These are phyloP conservation scores for Solanum pinnatisectum DNA, from an alignment of 257 asterid genomes.

Conservation along the genomic window DNA sequence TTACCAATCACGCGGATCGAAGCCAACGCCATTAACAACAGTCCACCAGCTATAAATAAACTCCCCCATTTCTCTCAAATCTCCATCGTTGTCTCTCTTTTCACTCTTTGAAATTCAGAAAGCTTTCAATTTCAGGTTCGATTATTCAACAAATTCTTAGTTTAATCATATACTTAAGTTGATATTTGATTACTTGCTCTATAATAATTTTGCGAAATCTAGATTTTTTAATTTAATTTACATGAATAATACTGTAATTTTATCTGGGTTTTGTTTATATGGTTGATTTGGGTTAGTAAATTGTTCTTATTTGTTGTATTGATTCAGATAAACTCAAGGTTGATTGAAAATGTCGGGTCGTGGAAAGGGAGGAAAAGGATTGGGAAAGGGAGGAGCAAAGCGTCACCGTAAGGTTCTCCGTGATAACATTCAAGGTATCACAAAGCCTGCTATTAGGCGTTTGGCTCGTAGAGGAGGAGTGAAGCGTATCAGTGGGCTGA, in stretches of 20 bases:
- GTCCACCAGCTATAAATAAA: not conserved
- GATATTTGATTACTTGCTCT: not conserved
- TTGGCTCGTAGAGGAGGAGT: constrained; percentile 1
- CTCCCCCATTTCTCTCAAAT: accelerated
- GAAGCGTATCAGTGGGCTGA: not conserved
- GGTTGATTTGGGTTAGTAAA: not conserved
- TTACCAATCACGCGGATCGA: not conserved
- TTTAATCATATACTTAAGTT: not conserved
- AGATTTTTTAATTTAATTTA: not conserved
- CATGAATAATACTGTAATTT: not conserved
- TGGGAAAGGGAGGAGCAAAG: constrained; percentile 4
- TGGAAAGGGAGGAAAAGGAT: constrained; percentile 1
- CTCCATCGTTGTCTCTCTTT: too few relatives aligned
- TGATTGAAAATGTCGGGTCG: not conserved
- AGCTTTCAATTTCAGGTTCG: not conserved
- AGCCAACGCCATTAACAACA: not conserved
- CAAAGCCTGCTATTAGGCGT: not conserved
- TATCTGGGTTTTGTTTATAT: not conserved
- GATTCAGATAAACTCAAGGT: not conserved
- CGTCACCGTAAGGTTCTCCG: constrained; percentile 4
- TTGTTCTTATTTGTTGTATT: not conserved
- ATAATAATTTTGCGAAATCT: too few relatives aligned
- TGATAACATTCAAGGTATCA: constrained; percentile 1
- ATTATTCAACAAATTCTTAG: not conserved
- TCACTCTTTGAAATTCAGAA: not conserved